Base-by-base conservation (phyloP, 2,329 filamentous ascomycete species). In the Aureobasidium sp. region DNA sequence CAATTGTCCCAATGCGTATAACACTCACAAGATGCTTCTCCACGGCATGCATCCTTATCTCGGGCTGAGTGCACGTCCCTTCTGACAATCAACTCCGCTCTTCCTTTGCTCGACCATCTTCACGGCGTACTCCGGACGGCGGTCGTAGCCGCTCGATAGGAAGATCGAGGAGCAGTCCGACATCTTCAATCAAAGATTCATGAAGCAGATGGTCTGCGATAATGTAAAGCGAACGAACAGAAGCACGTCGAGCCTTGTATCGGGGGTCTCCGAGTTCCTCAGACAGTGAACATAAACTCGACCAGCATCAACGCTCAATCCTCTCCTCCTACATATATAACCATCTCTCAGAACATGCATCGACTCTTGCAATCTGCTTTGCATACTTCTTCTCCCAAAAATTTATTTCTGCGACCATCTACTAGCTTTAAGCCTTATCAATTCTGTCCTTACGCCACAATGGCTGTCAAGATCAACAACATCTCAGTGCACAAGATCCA, bases 401-500 rank as follows among this genome's bases (percentile, higher is more conserved):
- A 1, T 2, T 20, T 4, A 8, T 42, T 7, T 2, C 20, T 36
- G 14, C 36, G 22, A 42, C 6, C 36, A 29, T 17, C 14, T 36
- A 41, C 3, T 7, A 41, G 3, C 2, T 39, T 39, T 22, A 31
- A 55, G 5, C 22, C 15, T 42, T 31, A 29, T 42, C 51, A 41
- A 15, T 20, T 37, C 51, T 41, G 36, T 41, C 25, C 37, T n/a
- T 55, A 55, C 22, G 51, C 55, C 29, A 49, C 51, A 58, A 62
- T 62, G 61, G 61, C 61, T 17, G 56, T 62, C 39, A 49, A 62
- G 31, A 62, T 34, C n/a, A 65, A 66, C 63, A 65, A 66, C n/a
- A 70, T 70, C 61, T 66, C 66, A 34, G 66, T 71, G 31, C 68
- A 69, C 61, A 63, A 62, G 37, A 55, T 70, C 56, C 41, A 60